phyloP scores from a whole-genome alignment of 129 eudicot genomes.

The Pittosporum tobira region DNA sequence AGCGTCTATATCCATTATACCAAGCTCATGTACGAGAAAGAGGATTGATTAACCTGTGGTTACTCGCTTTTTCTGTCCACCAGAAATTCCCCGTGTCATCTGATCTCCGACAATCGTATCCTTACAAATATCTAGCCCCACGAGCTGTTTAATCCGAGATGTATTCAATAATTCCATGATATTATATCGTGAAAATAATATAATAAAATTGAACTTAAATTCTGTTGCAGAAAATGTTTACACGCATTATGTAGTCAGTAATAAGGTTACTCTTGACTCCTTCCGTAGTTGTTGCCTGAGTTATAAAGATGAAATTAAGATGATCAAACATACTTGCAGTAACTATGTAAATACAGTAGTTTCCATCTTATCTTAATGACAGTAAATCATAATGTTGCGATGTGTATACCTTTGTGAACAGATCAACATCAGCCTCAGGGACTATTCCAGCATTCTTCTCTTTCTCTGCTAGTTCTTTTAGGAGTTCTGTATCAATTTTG shows the following conservation, averaged over 20 bases:
- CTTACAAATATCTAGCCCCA: conserved; percentile 77
- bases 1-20: too few relatives aligned
- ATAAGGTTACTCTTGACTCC: conserved; percentile 73
- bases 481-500: too few relatives aligned
- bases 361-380: not conserved
- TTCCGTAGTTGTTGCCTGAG: conserved; percentile 72
- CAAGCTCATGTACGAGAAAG: too few relatives aligned
- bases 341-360: not conserved
- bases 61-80: conserved; percentile 87
- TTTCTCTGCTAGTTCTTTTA: conserved; percentile 72
- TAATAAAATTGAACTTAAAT: too few relatives aligned
- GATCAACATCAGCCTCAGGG: conserved; percentile 86
- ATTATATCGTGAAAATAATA: too few relatives aligned
- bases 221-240: conserved; percentile 28
- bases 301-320: not conserved
- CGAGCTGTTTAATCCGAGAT: conserved; percentile 52
- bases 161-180: too few relatives aligned
- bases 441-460: conserved; percentile 60
- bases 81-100: conserved; percentile 81
- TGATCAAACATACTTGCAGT: not conserved
- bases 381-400: not conserved
- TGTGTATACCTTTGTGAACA: conserved; percentile 64
- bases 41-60: conserved; percentile 76
- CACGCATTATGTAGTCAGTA: conserved; percentile 70
- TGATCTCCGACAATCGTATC: conserved; percentile 88